Conservation (phyloP, 176 grass and related monocot genomes). For the Avena atlantica region DNA sequence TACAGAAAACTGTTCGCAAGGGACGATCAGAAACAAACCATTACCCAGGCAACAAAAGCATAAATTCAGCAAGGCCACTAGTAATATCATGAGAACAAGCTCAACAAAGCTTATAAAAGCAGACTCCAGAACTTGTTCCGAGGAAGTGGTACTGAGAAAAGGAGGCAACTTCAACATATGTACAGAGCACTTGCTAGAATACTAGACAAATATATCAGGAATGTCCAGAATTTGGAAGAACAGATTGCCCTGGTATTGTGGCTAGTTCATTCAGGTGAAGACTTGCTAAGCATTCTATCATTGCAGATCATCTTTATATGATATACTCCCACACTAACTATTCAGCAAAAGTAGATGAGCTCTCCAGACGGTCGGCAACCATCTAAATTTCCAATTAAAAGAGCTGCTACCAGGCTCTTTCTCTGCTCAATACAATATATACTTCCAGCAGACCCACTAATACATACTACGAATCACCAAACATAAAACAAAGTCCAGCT, state of each 20-base stretch:
- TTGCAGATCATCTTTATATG: neutral
- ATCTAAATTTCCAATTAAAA: conserved; percentile 15
- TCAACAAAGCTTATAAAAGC: neutral
- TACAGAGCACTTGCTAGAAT: neutral
- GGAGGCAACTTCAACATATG: neutral
- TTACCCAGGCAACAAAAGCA: conserved; percentile 14
- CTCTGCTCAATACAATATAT: neutral
- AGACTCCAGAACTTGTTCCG: neutral
- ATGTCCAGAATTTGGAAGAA: neutral
- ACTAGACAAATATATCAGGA: neutral
- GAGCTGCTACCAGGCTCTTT: neutral
- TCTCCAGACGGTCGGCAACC: neutral
- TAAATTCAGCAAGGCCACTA: neutral
- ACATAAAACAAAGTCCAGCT: neutral
- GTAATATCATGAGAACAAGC: neutral
- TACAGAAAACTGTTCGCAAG: neutral
- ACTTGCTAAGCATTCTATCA: neutral
- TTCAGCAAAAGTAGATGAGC: neutral
- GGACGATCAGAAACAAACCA: neutral
- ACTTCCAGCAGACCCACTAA: conserved; percentile 1
- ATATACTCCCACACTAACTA: neutral
- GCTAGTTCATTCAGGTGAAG: neutral
- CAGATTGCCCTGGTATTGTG: neutral
- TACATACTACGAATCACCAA: neutral
- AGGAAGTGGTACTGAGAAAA: neutral